A percentile compares a stretch with the other conserved stretches of the same genome.
These are phyloP conservation scores for Scheffersomyces titani DNA, from an alignment of 1,139 yeast genomes.

Conservation along the genomic window DNA sequence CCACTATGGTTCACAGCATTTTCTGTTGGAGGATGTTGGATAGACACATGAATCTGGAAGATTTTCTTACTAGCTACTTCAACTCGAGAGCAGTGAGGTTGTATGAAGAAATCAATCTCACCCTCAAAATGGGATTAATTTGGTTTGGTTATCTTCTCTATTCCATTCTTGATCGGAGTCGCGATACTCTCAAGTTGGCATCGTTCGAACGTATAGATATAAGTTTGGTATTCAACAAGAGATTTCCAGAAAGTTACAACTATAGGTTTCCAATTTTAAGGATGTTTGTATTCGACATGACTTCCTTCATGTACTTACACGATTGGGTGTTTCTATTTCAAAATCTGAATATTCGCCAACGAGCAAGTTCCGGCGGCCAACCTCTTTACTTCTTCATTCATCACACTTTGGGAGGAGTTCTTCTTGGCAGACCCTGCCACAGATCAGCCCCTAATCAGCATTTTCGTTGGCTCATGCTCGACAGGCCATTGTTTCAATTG, in stretches of 20 bases:
- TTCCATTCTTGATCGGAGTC: conserved; percentile 7
- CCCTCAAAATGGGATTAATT: neutral
- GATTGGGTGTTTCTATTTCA: conserved; percentile 3
- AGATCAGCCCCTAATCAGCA: neutral
- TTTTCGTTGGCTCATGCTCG: neutral
- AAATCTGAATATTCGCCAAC: neutral
- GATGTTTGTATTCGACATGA: conserved; percentile 4
- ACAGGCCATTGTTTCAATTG: neutral
- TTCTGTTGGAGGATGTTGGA: conserved; percentile 2
- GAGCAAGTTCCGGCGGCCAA: neutral
- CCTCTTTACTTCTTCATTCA: neutral
- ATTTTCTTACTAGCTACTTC: conserved; percentile 4
- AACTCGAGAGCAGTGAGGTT: conserved; percentile 1
- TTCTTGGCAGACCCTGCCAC: neutral
- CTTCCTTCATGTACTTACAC: conserved; percentile 2
- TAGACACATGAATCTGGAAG: neutral
- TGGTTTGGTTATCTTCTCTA: conserved; percentile 8
- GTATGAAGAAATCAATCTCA: conserved; percentile 5
- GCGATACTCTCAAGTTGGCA: conserved; percentile 9
- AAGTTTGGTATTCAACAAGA: conserved; percentile 2
- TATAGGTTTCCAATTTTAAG: conserved; percentile 2
- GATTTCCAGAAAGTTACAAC: neutral
- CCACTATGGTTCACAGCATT: conserved; percentile 9
- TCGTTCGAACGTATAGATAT: conserved; percentile 5
- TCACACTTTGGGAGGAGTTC: neutral